phyloP scores from a whole-genome alignment of 2,329 filamentous ascomycete genomes.

The Pseudopithomyces maydicus region DNA sequence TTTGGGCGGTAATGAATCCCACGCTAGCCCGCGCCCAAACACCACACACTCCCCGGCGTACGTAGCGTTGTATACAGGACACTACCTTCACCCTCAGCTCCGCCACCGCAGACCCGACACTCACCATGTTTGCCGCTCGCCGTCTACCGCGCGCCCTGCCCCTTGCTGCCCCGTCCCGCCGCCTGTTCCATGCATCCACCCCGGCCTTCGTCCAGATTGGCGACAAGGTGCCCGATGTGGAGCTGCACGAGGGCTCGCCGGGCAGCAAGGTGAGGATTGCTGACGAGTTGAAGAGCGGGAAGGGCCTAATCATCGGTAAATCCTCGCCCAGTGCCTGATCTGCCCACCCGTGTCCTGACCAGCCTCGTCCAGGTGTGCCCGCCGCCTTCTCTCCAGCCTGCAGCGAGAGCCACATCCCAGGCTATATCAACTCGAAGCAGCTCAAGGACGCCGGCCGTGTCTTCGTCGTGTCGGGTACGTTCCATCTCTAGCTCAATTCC shows the following conservation, averaged over 20 bases:
- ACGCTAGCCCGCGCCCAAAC: not conserved
- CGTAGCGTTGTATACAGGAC: not conserved
- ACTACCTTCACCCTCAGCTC: conserved; percentile 3
- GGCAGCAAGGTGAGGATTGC: conserved; percentile 90
- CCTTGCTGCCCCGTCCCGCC: conserved; percentile 23
- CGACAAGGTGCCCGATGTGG: conserved; percentile 76
- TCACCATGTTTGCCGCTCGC: conserved; percentile 32
- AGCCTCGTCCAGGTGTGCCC: conserved; percentile 37
- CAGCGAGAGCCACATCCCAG: conserved; percentile 76
- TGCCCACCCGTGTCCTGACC: conserved; percentile 35
- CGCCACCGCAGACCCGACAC: conserved; percentile 3
- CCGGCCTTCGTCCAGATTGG: conserved; percentile 73
- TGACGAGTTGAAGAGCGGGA: conserved; percentile 71
- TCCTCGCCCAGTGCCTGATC: not conserved
- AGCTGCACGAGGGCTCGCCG: conserved; percentile 83
- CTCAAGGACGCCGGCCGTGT: conserved; percentile 81
- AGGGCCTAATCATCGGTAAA: conserved; percentile 73
- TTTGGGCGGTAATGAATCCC: conserved; percentile 5
- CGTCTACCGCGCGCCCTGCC: conserved; percentile 29
- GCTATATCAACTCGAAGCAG: conserved; percentile 80
- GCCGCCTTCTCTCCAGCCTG: conserved; percentile 62
- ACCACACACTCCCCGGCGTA: not conserved
- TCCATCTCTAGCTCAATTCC: not conserved
- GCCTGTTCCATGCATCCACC: conserved; percentile 67
- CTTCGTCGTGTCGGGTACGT: conserved; percentile 72